Conservation (phyloP, 805 yeast species). For the Kodamaea nitidulidarum region DNA sequence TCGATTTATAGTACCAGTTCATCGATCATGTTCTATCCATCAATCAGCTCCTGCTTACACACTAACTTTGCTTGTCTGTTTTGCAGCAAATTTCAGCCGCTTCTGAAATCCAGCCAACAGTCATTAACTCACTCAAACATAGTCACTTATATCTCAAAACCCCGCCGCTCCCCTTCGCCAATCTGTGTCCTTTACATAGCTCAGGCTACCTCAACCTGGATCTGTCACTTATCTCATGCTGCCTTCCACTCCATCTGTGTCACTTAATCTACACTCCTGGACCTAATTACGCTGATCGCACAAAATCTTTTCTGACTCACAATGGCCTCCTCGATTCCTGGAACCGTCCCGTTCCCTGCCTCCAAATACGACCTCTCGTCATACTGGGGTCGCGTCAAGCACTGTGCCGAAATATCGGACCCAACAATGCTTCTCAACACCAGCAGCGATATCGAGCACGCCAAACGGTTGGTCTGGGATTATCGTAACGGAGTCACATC, state of each 20-base stretch:
- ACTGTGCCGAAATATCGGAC: constrained; percentile 88
- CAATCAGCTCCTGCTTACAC: background rate
- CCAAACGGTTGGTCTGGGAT: constrained; percentile 64
- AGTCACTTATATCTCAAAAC: no score
- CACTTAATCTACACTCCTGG: no score
- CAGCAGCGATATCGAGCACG: constrained; percentile 52
- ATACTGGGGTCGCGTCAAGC: constrained; percentile 92
- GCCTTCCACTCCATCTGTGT: background rate
- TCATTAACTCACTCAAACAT: no score
- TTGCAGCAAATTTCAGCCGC: no score
- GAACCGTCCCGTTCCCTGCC: constrained; percentile 73
- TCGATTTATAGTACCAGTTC: no score
- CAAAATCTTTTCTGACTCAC: constrained; percentile 2
- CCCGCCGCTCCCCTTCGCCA: no score
- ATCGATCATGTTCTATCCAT: background rate
- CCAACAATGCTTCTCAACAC: constrained; percentile 85
- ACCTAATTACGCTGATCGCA: no score
- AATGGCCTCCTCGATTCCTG: constrained; percentile 90
- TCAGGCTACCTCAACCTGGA: background rate
- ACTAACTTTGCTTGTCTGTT: no score
- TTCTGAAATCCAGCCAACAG: no score
- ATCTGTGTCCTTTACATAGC: no score
- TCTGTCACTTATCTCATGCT: background rate
- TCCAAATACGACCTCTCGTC: constrained; percentile 77
- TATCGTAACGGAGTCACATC: constrained; percentile 66